Conservation (phyloP, 2,329 filamentous ascomycete species). For the Trichoderma endophyticum region DNA sequence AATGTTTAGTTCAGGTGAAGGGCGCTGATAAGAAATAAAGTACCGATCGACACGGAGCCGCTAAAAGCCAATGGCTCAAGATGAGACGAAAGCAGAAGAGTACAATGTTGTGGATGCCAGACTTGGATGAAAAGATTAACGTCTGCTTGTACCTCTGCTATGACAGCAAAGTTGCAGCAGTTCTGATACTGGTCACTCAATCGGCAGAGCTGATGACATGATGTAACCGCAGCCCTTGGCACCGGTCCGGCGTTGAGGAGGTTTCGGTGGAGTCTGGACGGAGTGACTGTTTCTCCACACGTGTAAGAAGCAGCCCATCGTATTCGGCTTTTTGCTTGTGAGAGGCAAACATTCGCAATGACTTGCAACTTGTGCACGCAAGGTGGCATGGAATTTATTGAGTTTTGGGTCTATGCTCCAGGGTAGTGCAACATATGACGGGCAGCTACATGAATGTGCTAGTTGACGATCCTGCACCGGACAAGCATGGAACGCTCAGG, state of each 20-base stretch:
- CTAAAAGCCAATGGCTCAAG: background rate
- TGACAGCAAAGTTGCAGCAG: background rate
- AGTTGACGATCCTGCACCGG: background rate
- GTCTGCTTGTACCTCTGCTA: background rate
- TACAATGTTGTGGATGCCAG: background rate
- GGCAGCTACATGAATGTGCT: background rate
- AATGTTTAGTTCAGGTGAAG: background rate
- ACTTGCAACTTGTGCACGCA: background rate
- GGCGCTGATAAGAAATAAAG: background rate
- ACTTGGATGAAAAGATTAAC: background rate
- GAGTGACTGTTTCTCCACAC: conserved; percentile 10
- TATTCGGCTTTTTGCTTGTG: background rate
- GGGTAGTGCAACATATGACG: background rate
- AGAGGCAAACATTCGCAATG: background rate
- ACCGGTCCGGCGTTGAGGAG: conserved; percentile 11
- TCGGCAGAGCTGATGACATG: background rate
- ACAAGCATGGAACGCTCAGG: background rate
- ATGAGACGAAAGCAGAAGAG: background rate
- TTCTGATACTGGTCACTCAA: background rate
- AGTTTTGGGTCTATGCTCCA: background rate
- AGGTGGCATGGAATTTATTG: background rate
- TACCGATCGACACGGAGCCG: background rate
- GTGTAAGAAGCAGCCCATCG: background rate
- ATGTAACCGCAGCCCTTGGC: conserved; percentile 9
- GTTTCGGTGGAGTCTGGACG: background rate